Evolutionary conservation across 75 land plant genomes (phyloP), one percentile per base, ranked within the genome.

Genomic region (Azolla pinnata): DNA sequence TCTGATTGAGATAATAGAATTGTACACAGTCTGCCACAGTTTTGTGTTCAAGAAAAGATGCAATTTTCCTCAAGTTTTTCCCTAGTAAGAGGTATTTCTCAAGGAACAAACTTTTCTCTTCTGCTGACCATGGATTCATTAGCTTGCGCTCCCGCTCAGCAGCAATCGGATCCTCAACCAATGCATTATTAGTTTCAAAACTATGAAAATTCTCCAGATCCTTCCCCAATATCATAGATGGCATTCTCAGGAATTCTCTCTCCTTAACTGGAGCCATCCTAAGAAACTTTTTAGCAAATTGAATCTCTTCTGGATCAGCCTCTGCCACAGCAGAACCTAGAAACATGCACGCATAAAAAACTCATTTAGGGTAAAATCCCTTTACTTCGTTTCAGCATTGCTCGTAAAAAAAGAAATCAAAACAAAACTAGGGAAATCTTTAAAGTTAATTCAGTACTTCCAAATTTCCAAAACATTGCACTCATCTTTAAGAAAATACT

Each of bases 1-100:
- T 87, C 38, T 87, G 86, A 54, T 92, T 92, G 63, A 81, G 86
- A 61, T 92, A 92, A 55, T 82, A 92, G 44, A 82, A 92, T 59
- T 92, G 86, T 29, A 92, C 68, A 65, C 97, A 92, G 49, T 92
- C 97, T 10, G 88, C 97, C 29, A 83, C 84, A 19, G 95, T 92
- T 67, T 92, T 92, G 68, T 85, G 80, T 51, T 69, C 68, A 18
- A 88, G 64, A 66, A 75, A 75, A 32, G 86, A 82, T 28, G 97
- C 72, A 54, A 92, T 83, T 65, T 77, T 85, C 24, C 50, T 62
- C 50, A 92, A 88, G 52, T 85, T 81, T 59, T 92, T 92, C 47
- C 85, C 84, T 66, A 66, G 63, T 0, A 65, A n/a, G 24, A 82
- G 72, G 44, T 85, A 75, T 72, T 71, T 88, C 18, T 92, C 95